Base-by-base conservation (phyloP, 2,329 filamentous ascomycete genomes). In the Biscogniauxia mediterranea region DNA sequence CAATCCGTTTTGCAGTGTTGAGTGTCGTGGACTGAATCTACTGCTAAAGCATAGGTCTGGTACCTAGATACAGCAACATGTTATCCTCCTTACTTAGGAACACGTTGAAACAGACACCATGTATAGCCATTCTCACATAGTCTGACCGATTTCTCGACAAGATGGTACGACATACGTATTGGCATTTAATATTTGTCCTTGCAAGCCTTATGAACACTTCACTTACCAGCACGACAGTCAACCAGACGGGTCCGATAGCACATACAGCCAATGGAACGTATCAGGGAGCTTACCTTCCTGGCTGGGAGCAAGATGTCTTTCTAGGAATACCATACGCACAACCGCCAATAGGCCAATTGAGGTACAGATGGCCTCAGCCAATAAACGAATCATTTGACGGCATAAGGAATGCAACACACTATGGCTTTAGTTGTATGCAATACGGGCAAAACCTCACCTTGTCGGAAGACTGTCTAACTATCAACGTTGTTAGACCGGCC, bases 381-480 rank as follows among this genome's bases (percentile, higher is more conserved):
- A 57, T 79, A n/a, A 76, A 79, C 57, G 64, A 72, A 15, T 74
- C 77, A 0, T 81, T 79, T 42, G 64, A 73, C 2, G 77, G 69
- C 0, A 68, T 75, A n/a, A 71, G 76, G 9, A 71, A 76, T 59
- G 79, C 79, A 0, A 79, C 74, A 0, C 61, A 72, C 28, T 80
- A 81, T 58, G 77, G 79, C 0, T 73, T 76, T 64, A 80, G 76
- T 61, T 83, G 80, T 64, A 78, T 80, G 72, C 79, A 82, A 63
- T 82, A 80, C 62, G 73, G 73, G 0, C 73, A 74, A 4, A 75
- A 68, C 42, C 76, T 81, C 56, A 74, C 73, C 23, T 67, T 82
- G 25, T 81, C 78, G 1, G 81, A 83, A 64, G 81, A 85, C 58
- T 85, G 83, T 60, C 66, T 80, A 5, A 78, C 69, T 2, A 61